Conservation (phyloP, 106 monocot genomes). For the Ottelia alismoides region DNA sequence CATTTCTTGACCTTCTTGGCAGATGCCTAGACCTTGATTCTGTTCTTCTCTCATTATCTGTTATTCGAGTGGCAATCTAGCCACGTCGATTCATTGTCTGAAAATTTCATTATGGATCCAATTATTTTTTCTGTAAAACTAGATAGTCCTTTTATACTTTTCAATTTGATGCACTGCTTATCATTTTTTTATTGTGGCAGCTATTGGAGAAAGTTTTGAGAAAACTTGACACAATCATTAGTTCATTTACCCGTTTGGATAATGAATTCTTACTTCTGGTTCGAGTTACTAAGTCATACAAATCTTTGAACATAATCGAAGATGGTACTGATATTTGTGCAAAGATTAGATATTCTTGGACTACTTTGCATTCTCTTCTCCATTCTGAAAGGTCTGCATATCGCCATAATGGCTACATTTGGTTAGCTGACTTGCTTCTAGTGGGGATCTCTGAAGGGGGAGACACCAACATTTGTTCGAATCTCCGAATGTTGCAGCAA, state of each 20-base stretch:
- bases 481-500: slow-evolving; percentile 53
- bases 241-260: slow-evolving; percentile 61
- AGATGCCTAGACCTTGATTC: too few species aligned
- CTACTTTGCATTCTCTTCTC: slow-evolving; percentile 83
- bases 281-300: slow-evolving; percentile 55
- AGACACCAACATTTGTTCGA: slow-evolving; percentile 40
- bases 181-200: slow-evolving; percentile 28
- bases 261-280: slow-evolving; percentile 64
- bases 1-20: too few species aligned
- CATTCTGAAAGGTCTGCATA: slow-evolving; percentile 64
- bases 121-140: too few species aligned
- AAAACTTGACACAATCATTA: slow-evolving; percentile 55
- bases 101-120: too few species aligned
- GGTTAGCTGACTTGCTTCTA: slow-evolving; percentile 82
- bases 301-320: slow-evolving; percentile 29
- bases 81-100: too few species aligned
- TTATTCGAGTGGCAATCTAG: too few species aligned
- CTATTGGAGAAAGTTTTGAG: slow-evolving; percentile 57
- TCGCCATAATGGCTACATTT: slow-evolving; percentile 90
- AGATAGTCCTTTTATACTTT: too few species aligned
- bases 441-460: slow-evolving; percentile 52
- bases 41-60: too few species aligned
- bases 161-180: too few species aligned
- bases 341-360: slow-evolving; percentile 62
- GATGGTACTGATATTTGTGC: slow-evolving; percentile 30